Evolutionary conservation across 345 rosid species (phyloP).

Genomic region (Geranium rotundifolium): DNA sequence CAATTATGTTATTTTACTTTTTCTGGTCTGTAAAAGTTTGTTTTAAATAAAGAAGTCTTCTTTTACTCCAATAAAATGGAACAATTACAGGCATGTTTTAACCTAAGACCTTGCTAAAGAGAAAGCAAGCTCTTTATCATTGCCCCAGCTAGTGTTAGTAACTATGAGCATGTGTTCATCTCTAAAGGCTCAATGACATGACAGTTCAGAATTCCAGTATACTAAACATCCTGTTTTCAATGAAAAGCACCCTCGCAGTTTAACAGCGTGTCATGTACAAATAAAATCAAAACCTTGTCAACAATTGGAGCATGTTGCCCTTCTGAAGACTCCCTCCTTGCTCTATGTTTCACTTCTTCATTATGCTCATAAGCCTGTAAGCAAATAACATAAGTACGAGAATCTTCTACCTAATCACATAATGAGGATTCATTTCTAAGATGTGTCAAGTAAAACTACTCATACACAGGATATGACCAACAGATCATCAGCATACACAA

Average conservation of each 20-base stretch:
- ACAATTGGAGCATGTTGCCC: slow-evolving; percentile 39
- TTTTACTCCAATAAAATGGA: too few species aligned
- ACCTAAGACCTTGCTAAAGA: too few species aligned
- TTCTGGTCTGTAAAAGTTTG: too few species aligned
- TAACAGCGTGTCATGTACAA: not conserved
- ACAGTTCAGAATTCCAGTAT: too few species aligned
- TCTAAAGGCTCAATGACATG: too few species aligned
- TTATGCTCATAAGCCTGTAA: slow-evolving; percentile 62
- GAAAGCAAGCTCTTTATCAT: too few species aligned
- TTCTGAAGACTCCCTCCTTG: slow-evolving; percentile 63
- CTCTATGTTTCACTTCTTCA: slow-evolving; percentile 59
- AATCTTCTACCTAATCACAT: not conserved
- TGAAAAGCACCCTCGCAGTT: not conserved
- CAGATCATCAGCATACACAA: not conserved
- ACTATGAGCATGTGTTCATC: too few species aligned
- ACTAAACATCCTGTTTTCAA: too few species aligned
- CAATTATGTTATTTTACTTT: too few species aligned
- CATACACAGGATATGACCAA: not conserved
- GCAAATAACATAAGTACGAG: slow-evolving; percentile 10
- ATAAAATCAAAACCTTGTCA: slow-evolving; percentile 49
- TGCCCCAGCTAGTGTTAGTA: too few species aligned
- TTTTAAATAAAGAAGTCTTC: too few species aligned
- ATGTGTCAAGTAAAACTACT: not conserved
- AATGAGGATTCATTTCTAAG: not conserved
- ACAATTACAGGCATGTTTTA: too few species aligned